Conservation (phyloP, 2,329 filamentous ascomycete species). For the Pseudocercospora cruenta region DNA sequence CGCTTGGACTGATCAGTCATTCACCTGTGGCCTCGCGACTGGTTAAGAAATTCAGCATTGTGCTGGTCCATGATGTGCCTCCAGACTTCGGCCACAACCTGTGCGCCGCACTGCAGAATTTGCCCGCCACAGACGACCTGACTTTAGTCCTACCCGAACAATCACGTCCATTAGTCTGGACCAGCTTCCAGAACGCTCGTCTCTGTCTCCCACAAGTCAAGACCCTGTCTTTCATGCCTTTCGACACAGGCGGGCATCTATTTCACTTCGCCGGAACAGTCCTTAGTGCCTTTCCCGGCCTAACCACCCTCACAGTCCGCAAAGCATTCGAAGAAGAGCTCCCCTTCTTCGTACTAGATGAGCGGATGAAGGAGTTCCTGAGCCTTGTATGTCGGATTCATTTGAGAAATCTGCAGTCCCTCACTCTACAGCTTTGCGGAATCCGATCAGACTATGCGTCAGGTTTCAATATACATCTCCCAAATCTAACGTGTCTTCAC, state of each 20-base stretch:
- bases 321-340: not conserved
- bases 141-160: not conserved
- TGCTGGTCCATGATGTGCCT: not conserved
- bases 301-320: not conserved
- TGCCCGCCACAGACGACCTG: not conserved
- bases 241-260: not conserved
- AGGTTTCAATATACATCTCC: not conserved
- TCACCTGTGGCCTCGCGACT: not conserved
- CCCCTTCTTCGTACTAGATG: not conserved
- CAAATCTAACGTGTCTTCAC: not conserved
- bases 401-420: not conserved
- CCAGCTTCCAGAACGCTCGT: not conserved
- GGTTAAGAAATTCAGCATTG: not conserved
- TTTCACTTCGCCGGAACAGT: not conserved
- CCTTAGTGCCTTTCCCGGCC: not conserved
- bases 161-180: not conserved
- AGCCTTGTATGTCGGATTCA: not conserved
- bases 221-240: not conserved
- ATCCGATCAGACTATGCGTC: not conserved
- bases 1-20: not conserved
- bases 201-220: not conserved
- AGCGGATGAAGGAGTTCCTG: not conserved
- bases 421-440: not conserved
- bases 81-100: not conserved
- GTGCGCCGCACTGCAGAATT: not conserved